Percentiles rank a stretch among this genome's conserved stretches.
phyloP scores from a whole-genome alignment of 345 rosid genomes.

The Moricandia moricandioides region DNA sequence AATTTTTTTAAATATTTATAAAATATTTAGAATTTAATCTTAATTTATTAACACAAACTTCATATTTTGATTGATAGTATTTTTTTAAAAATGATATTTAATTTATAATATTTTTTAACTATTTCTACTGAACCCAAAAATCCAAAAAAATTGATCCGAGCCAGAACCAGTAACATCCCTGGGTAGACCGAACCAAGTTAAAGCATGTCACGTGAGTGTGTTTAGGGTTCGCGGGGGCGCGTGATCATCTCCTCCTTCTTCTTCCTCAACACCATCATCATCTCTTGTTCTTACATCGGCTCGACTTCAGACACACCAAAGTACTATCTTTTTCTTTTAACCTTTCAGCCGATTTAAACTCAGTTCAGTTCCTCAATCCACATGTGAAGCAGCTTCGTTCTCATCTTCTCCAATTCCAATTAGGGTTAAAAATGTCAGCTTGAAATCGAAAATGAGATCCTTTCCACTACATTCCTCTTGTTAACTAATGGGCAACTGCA shows the following conservation, averaged over 20 bases:
- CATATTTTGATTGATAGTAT: too few relatives aligned
- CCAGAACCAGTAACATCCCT: too few relatives aligned
- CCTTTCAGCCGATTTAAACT: neutral
- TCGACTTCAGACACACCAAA: neutral
- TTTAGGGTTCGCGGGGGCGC: neutral
- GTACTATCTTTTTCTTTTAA: neutral
- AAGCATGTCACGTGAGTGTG: neutral
- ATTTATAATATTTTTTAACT: too few relatives aligned
- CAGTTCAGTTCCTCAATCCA: neutral
- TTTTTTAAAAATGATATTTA: too few relatives aligned
- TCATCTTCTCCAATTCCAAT: conserved; percentile 10
- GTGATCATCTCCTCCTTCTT: neutral
- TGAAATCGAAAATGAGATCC: conserved; percentile 26
- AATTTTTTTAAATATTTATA: too few relatives aligned
- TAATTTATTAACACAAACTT: too few relatives aligned
- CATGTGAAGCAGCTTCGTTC: neutral
- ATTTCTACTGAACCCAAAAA: too few relatives aligned
- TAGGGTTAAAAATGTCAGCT: conserved; percentile 19
- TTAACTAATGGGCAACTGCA: conserved; percentile 83
- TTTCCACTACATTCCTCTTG: conserved; percentile 17
- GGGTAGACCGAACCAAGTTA: neutral
- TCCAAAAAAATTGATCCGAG: too few relatives aligned
- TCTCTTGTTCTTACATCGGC: neutral
- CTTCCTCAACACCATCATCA: neutral
- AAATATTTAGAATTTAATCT: too few relatives aligned